Evolutionary conservation across 1,139 yeast genomes (phyloP).

Genomic region (Geotrichum fermentans): DNA sequence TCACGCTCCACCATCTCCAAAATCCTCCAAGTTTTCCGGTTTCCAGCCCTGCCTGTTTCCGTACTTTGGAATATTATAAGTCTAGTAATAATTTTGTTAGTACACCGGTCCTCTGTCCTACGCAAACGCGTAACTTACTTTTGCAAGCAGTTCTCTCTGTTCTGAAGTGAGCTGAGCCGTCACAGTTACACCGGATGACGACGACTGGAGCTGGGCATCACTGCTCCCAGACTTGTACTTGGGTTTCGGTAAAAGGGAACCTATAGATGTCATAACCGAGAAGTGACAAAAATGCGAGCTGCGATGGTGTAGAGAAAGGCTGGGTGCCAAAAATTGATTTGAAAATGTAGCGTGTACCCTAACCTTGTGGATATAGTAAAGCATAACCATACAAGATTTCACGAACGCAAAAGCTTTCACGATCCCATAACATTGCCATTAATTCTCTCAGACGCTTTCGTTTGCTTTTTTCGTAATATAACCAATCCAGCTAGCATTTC

Average conservation of each 20-base stretch:
- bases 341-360: background rate
- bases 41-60: slow-evolving; percentile 34
- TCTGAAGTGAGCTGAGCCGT: slow-evolving; percentile 15
- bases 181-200: slow-evolving; percentile 4
- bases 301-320: too few relatives aligned
- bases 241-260: slow-evolving; percentile 29
- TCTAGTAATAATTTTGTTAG: slow-evolving; percentile 5
- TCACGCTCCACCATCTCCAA: slow-evolving; percentile 39
- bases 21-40: slow-evolving; percentile 32
- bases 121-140: slow-evolving; percentile 1
- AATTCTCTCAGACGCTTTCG: too few relatives aligned
- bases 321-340: background rate
- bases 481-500: too few relatives aligned
- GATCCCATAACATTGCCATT: too few relatives aligned
- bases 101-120: too few relatives aligned
- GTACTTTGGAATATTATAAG: slow-evolving; percentile 31
- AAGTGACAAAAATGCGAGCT: too few relatives aligned
- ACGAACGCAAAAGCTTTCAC: too few relatives aligned
- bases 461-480: too few relatives aligned
- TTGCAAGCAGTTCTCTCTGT: slow-evolving; percentile 17
- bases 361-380: too few relatives aligned
- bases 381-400: too few relatives aligned
- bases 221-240: slow-evolving; percentile 21
- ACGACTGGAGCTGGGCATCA: slow-evolving; percentile 1
- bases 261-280: slow-evolving; percentile 24